Evolutionary conservation across 1,284 basidiomycete species (phyloP).

Genomic region (Cystobasidium pallidum): DNA sequence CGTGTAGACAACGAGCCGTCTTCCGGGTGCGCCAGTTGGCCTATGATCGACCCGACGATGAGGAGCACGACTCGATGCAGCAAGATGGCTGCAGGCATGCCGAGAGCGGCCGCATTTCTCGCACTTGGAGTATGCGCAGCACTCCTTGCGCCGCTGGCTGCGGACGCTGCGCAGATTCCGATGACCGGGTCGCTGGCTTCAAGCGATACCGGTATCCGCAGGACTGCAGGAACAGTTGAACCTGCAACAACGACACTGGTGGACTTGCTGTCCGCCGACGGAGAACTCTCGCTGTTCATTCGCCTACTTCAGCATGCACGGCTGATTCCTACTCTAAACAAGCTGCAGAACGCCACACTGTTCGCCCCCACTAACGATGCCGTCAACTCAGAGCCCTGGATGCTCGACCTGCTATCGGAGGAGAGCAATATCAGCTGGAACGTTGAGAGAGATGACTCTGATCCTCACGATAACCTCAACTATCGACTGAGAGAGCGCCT

Average conservation of each 20-base stretch:
- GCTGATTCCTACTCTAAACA: slow-evolving; percentile 88
- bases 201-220: neutral
- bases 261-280: slow-evolving; percentile 66
- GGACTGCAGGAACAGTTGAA: neutral
- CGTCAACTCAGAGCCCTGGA: slow-evolving; percentile 59
- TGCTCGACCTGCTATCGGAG: slow-evolving; percentile 12
- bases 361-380: slow-evolving; percentile 96
- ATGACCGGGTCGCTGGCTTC: neutral
- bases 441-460: neutral
- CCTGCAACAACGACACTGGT: slow-evolving; percentile 65
- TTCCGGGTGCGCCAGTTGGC: neutral
- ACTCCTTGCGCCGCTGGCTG: neutral
- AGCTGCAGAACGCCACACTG: slow-evolving; percentile 74
- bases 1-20: neutral
- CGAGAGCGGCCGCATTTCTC: neutral
- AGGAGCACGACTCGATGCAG: slow-evolving; percentile 1
- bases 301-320: slow-evolving; percentile 79
- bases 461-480: slow-evolving; percentile 73
- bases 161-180: neutral
- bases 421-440: neutral
- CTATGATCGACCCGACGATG: too few species aligned
- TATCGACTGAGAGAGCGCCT: slow-evolving; percentile 83
- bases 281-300: slow-evolving; percentile 71
- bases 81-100: neutral
- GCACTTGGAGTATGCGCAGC: slow-evolving; percentile 3